Percentiles rank a stretch among this genome's conserved stretches.
phyloP scores from a whole-genome alignment of 83 land plant species.

The Thuja plicata region DNA sequence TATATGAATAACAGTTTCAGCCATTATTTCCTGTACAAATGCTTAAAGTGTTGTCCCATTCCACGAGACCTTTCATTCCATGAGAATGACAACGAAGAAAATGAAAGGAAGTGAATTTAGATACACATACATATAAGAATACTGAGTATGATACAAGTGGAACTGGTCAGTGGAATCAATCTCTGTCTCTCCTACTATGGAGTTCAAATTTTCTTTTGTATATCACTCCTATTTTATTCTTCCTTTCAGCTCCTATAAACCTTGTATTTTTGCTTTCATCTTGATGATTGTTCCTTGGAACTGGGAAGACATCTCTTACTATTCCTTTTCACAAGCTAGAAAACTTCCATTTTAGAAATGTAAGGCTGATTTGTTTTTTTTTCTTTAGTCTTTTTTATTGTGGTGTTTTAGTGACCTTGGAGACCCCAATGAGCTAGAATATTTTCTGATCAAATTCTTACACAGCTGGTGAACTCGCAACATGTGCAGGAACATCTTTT shows the following conservation, averaged over 20 bases:
- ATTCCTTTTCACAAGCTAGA: not conserved
- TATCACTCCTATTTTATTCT: not conserved
- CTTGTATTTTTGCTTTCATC: not conserved
- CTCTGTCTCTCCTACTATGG: not conserved
- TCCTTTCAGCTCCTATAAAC: not conserved
- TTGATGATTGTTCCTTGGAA: not conserved
- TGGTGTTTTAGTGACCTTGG: not conserved
- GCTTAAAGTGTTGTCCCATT: not conserved
- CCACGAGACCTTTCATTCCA: not conserved
- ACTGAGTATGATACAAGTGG: no score
- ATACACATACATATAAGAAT: not conserved
- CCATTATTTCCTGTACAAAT: not conserved
- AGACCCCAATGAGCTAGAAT: not conserved
- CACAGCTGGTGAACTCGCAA: not conserved
- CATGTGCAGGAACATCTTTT: conserved; percentile 75
- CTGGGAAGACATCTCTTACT: not conserved
- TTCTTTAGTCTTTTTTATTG: not conserved
- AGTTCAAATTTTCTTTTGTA: not conserved
- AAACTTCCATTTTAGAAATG: not conserved
- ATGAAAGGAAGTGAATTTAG: not conserved
- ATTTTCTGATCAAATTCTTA: not conserved
- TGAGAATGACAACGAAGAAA: not conserved
- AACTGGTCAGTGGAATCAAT: not conserved
- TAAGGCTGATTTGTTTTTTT: not conserved
- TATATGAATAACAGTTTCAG: not conserved